Evolutionary conservation across 257 asterid genomes (phyloP), one percentile per base, ranked within the genome.

Genomic region (Solanum acaule): DNA sequence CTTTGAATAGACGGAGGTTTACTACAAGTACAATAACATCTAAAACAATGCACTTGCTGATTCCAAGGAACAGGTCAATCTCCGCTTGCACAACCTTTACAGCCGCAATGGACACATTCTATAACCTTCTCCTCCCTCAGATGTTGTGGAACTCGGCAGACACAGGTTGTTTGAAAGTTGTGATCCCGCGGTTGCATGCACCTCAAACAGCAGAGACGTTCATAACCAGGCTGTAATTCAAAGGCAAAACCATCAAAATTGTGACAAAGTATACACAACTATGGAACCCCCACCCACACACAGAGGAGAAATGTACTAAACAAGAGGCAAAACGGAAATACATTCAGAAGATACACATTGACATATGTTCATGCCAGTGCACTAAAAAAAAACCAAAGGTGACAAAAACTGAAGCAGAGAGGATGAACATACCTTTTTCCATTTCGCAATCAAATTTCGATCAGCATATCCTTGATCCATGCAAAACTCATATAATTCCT

Each of bases 101-200:
- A 96, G 70, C 99, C 99, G 37, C 99, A 96, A 87, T 96, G 98
- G 83, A 94, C 98, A 10, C 99, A 96, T 87, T 95, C 98, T 20
- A 96, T 93, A 77, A 95, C 98, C 91, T 96, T 91, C 93, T 96
- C 99, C 93, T 96, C 99, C 49, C 98, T 93, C 70, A 96, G 87
- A 86, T 96, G 98, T 93, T 93, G 93, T 20, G 99, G 99, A 33
- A 96, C 99, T n/a, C 99, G 95, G 87, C 99, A 96, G 40, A 96
- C 96, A 27, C 99, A 96, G 3, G 98, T 96, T 3, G 98, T 94
- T 81, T 95, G 98, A 76, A 93, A 96, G 90, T 96, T 96, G 89
- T 96, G 99, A 89, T 96, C 99, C 31, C 99, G 94, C 2, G 99
- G 95, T 88, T 96, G 99, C 86, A 96, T 96, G 94, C 99, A 96